Evolutionary conservation across 352 stramenopile genomes (phyloP).

Genomic region (Peronospora farinosa): DNA sequence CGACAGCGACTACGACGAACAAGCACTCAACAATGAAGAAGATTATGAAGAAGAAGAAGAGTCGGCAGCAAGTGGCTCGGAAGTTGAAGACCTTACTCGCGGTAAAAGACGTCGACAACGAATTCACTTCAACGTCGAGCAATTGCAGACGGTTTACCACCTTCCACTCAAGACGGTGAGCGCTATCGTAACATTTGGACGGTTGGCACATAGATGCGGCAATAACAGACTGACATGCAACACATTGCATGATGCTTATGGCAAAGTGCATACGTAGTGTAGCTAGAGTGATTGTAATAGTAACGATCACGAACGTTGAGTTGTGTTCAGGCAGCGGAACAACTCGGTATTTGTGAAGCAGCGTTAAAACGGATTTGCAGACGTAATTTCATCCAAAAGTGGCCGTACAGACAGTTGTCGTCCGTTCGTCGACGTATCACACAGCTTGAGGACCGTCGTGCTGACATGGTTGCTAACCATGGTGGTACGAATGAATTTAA

Average conservation of each 20-base stretch:
- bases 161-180: slow-evolving; percentile 64
- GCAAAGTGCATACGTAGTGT: neutral
- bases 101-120: slow-evolving; percentile 20
- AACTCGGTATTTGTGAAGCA: slow-evolving; percentile 65
- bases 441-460: slow-evolving; percentile 20
- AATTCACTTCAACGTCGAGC: slow-evolving; percentile 48
- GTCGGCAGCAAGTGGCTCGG: slow-evolving; percentile 4
- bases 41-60: slow-evolving; percentile 5
- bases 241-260: slow-evolving; percentile 1
- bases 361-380: slow-evolving; percentile 79
- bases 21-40: slow-evolving; percentile 10
- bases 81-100: slow-evolving; percentile 1
- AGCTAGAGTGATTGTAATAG: neutral
- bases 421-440: slow-evolving; percentile 49
- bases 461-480: slow-evolving; percentile 2
- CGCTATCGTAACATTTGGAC: neutral
- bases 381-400: slow-evolving; percentile 61
- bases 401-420: slow-evolving; percentile 66
- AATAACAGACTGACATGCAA: neutral
- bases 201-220: too few relatives aligned
- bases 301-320: slow-evolving; percentile 18
- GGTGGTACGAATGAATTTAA: slow-evolving; percentile 5
- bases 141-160: slow-evolving; percentile 64
- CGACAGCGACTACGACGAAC: slow-evolving; percentile 11
- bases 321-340: slow-evolving; percentile 43